phyloP scores from a whole-genome alignment of 108 stramenopile species.

The Cyclotella sp. region DNA sequence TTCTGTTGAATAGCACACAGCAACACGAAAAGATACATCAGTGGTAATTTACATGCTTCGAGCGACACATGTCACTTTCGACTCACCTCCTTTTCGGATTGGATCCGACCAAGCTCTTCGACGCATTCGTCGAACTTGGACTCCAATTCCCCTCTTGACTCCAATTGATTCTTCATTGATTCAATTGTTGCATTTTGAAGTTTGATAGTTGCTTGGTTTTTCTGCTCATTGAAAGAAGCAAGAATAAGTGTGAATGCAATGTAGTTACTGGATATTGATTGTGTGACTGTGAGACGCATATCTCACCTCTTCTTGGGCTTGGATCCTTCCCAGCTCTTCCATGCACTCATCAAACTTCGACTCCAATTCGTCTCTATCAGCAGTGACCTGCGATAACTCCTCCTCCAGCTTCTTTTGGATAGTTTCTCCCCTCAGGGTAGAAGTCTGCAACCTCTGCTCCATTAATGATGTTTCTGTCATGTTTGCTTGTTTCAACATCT shows the following conservation, averaged over 20 bases:
- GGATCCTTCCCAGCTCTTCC: conserved; percentile 1
- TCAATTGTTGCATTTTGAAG: conserved; percentile 8
- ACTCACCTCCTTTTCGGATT: not conserved
- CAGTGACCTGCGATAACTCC: conserved; percentile 11
- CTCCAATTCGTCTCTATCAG: conserved; percentile 23
- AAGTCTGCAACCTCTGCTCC: conserved; percentile 15
- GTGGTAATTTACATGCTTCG: not conserved
- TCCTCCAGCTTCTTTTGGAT: conserved; percentile 17
- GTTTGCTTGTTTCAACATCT: conserved; percentile 11
- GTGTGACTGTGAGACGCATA: not conserved
- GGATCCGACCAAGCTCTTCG: conserved; percentile 3
- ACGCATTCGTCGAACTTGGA: conserved; percentile 13
- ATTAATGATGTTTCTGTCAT: not conserved
- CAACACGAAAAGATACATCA: not conserved
- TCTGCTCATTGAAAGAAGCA: not conserved
- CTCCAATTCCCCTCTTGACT: not conserved
- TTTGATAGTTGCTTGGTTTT: not conserved
- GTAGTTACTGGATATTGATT: not conserved
- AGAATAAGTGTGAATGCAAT: not conserved
- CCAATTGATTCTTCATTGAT: not conserved
- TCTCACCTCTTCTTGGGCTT: conserved; percentile 23
- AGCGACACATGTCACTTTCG: not conserved
- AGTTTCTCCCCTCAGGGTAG: conserved; percentile 11
- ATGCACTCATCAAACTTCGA: conserved; percentile 10
- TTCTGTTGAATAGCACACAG: not conserved